Evolutionary conservation across 768 basidiomycete species (phyloP).

Genomic region (Rubroboletus satanas): DNA sequence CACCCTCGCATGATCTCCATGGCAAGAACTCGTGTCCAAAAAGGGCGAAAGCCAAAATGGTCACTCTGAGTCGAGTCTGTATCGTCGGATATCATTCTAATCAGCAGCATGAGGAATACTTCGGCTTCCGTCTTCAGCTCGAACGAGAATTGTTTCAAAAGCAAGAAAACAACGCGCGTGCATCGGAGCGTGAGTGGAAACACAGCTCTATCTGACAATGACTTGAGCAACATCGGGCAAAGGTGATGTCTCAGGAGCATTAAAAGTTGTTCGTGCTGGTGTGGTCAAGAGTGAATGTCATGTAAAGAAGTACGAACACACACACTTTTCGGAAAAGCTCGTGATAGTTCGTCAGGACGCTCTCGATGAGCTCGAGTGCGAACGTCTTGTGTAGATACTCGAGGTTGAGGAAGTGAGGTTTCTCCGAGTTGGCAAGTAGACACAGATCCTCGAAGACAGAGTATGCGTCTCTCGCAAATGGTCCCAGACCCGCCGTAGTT

Average conservation of each 20-base stretch:
- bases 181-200: conserved; percentile 90
- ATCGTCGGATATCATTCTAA: conserved; percentile 61
- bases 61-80: conserved; percentile 28
- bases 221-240: conserved; percentile 83
- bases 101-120: conserved; percentile 75
- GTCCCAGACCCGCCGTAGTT: conserved; percentile 55
- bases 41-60: conserved; percentile 43
- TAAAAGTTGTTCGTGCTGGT: conserved; percentile 75
- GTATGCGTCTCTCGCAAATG: conserved; percentile 80
- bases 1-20: conserved; percentile 92
- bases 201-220: conserved; percentile 73
- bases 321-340: conserved; percentile 76
- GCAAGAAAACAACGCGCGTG: conserved; percentile 88
- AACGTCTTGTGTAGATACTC: conserved; percentile 88
- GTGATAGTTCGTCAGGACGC: conserved; percentile 90
- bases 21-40: conserved; percentile 87
- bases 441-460: conserved; percentile 92
- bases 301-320: not conserved
- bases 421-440: conserved; percentile 77
- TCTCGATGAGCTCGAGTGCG: conserved; percentile 95
- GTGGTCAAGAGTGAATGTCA: not conserved
- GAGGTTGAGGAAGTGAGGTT: conserved; percentile 76
- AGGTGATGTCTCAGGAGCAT: conserved; percentile 87
- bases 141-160: conserved; percentile 84
- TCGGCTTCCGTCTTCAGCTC: conserved; percentile 83